Base-by-base conservation (phyloP, 192 early-diverging fungal species). In the Podila epigama region DNA sequence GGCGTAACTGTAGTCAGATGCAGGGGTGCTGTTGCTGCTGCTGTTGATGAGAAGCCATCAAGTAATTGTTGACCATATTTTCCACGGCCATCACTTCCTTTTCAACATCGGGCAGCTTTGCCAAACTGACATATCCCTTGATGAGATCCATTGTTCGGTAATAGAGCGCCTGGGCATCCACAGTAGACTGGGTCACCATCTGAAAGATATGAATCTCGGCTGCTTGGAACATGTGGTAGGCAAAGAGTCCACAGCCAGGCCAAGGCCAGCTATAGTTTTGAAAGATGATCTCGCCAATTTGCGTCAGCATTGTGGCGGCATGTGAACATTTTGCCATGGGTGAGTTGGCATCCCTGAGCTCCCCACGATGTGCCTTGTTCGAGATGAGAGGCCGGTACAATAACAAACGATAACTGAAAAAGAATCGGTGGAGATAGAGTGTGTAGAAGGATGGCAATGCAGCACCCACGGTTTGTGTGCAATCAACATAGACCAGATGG, bases 181-280 rank as follows among this genome's bases (percentile, higher is more conserved):
- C 73, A 1, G 66, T 15, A 3, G 73, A 77, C 28, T 77, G 73
- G 3, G 60, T 68, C 2, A 77, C 61, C 73, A 77, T 77, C 56
- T 68, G 73, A 61, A 77, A 77, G 61, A 77, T 60, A 54, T 77
- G 73, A 29, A 77, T 77, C 39, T 77, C 73, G 10, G 73, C 73
- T 5, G 73, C 73, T 15, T 77, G 73, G 33, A 77, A 60, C 73
- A 77, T 77, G 28, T 77, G 73, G 42, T 77, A 77, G 28, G 73
- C 73, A 68, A 77, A 77, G 37, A 77, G 66, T 7, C 73, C 73
- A 60, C 73, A 77, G 2, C 73, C 73, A 37, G 73, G 73, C 73
- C 73, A 77, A 9, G 73, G 73, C 73, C 73, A 77, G 33, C 73
- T 77, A 29, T 77, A 77, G 51, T 77, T 77, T 40, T 77, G 73